Percentiles rank a stretch among this genome's conserved stretches.
Conservation (phyloP, 129 eudicot species). For the Dittrichia graveolens region DNA sequence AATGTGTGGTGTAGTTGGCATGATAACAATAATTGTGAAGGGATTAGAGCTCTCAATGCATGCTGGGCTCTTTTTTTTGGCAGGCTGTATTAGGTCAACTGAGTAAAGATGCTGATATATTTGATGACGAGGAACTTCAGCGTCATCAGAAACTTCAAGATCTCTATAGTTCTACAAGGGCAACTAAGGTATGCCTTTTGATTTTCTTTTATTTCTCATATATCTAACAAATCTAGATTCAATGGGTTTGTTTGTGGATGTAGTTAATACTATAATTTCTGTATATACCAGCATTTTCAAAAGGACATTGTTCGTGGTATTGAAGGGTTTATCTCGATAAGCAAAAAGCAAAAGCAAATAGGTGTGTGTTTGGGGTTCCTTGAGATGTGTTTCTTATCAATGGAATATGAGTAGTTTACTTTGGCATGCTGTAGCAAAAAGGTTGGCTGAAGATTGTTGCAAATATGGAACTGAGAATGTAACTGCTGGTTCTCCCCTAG, state of each 20-base stretch:
- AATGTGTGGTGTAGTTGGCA: background rate
- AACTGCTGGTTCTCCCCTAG: constrained; percentile 56
- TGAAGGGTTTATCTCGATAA: constrained; percentile 69
- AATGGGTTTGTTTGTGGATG: constrained; percentile 21
- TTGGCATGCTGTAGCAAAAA: constrained; percentile 54
- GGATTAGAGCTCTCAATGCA: constrained; percentile 7
- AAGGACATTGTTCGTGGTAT: constrained; percentile 82
- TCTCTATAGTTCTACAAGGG: constrained; percentile 82
- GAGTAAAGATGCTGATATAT: constrained; percentile 61
- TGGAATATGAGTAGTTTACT: constrained; percentile 23
- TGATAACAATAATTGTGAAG: background rate
- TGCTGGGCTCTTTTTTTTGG: constrained; percentile 13
- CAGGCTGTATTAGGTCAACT: constrained; percentile 83
- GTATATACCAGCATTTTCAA: constrained; percentile 83
- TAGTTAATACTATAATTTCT: constrained; percentile 3
- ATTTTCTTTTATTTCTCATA: constrained; percentile 22
- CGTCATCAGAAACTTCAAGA: constrained; percentile 63
- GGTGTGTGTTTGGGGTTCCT: constrained; percentile 44
- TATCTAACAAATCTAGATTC: constrained; percentile 22
- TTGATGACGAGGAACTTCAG: constrained; percentile 59
- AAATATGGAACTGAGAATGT: constrained; percentile 66
- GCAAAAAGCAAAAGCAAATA: constrained; percentile 78
- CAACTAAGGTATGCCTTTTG: constrained; percentile 63
- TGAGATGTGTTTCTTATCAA: constrained; percentile 8
- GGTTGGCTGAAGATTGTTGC: constrained; percentile 84